Conservation (phyloP, 2,329 filamentous ascomycete genomes). For the Tolypocladium capitatum region DNA sequence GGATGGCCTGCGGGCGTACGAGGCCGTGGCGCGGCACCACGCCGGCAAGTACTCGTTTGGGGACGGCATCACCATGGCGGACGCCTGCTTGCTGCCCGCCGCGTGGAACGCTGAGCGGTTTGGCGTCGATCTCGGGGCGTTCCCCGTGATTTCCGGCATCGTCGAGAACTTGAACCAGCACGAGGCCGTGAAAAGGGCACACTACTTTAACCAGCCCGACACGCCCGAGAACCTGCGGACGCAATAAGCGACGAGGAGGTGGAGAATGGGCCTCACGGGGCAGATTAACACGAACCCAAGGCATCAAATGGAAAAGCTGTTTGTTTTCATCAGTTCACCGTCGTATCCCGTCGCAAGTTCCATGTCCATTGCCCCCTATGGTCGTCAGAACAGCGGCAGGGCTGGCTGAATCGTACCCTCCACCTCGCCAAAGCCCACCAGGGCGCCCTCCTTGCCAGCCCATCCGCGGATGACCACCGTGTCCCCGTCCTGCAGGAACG, state of each 20-base stretch:
- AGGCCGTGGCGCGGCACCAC: constrained; percentile 23
- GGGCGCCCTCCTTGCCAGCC: constrained; percentile 49
- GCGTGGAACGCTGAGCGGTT: constrained; percentile 43
- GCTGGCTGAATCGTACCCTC: constrained; percentile 40
- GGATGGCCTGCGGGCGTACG: constrained; percentile 43
- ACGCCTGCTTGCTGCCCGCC: constrained; percentile 44
- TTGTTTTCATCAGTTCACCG: neutral
- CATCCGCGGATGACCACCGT: constrained; percentile 52
- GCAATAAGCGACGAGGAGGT: neutral
- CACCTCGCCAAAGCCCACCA: constrained; percentile 68
- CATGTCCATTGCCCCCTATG: neutral
- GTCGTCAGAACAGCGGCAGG: constrained; percentile 14
- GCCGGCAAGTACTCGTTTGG: constrained; percentile 42
- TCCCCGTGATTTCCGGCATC: constrained; percentile 32
- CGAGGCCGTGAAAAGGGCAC: constrained; percentile 36
- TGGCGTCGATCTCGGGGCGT: constrained; percentile 36
- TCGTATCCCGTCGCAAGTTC: neutral
- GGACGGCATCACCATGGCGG: constrained; percentile 41
- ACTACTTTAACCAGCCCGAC: constrained; percentile 42
- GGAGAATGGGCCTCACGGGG: neutral
- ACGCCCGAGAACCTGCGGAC: constrained; percentile 20
- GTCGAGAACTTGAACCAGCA: constrained; percentile 30
- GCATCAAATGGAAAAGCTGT: neutral
- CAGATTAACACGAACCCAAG: neutral
- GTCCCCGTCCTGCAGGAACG: constrained; percentile 65